Conservation (phyloP, 306 rosid genomes). For the Styphnolobium japonicum region DNA sequence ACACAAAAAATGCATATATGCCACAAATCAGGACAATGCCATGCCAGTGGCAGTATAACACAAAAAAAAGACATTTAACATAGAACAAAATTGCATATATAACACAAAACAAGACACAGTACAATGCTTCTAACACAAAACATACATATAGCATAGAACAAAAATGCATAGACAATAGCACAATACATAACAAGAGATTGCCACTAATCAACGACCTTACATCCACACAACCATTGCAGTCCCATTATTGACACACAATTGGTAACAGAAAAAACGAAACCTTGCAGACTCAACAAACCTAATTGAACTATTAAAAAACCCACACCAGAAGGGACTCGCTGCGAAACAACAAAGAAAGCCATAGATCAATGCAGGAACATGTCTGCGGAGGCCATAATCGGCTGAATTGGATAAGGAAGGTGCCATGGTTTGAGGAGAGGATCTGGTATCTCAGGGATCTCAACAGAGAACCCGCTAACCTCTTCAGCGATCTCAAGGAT, state of each 20-base stretch:
- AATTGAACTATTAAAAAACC: neutral
- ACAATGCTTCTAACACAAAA: too few species aligned
- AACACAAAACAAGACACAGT: too few species aligned
- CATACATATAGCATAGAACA: too few species aligned
- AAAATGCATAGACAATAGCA: too few species aligned
- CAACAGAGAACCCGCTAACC: conserved; percentile 50
- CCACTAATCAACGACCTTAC: neutral
- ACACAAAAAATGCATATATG: too few species aligned
- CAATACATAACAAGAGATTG: neutral
- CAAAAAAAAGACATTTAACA: too few species aligned
- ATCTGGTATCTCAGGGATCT: conserved; percentile 66
- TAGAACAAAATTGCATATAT: too few species aligned
- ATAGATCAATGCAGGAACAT: conserved; percentile 48
- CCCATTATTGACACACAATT: neutral
- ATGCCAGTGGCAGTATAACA: too few species aligned
- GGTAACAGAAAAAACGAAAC: neutral
- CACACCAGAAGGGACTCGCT: neutral
- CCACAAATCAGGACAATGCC: too few species aligned
- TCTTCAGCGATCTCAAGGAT: conserved; percentile 67
- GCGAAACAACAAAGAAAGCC: neutral
- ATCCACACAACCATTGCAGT: neutral
- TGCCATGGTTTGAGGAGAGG: conserved; percentile 73
- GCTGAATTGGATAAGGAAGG: conserved; percentile 38
- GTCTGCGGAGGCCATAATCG: conserved; percentile 49
- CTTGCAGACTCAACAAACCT: neutral